These are phyloP conservation scores for Mycosphaerella sp. DNA, from an alignment of 2,329 filamentous ascomycete genomes.

Conservation along the genomic window DNA sequence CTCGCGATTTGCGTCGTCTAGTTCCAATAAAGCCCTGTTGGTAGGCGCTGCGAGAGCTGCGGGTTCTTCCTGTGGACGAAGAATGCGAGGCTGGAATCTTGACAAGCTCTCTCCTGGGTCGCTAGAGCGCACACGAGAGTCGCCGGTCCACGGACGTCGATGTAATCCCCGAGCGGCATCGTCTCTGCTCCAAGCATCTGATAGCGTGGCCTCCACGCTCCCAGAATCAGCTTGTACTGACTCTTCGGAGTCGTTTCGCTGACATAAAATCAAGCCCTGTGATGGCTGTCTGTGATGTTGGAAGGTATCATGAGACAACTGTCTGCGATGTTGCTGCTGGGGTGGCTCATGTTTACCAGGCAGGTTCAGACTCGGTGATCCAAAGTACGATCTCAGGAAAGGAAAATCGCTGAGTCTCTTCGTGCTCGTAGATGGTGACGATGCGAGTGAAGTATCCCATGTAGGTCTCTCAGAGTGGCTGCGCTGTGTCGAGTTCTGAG, in stretches of 20 bases:
- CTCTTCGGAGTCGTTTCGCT: neutral
- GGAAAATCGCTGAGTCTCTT: slow-evolving; percentile 1
- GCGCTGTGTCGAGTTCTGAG: neutral
- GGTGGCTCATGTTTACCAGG: neutral
- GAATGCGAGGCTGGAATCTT: no score
- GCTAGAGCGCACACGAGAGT: slow-evolving; percentile 1
- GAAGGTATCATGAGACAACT: no score
- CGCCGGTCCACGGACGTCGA: slow-evolving; percentile 11
- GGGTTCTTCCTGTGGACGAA: no score
- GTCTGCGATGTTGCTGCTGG: no score
- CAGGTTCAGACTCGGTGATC: slow-evolving; percentile 1
- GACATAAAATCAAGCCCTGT: no score
- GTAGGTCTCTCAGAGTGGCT: slow-evolving; percentile 2
- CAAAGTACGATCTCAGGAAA: neutral
- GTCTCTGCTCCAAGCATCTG: slow-evolving; percentile 7
- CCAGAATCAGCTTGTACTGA: neutral
- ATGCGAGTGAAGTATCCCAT: slow-evolving; percentile 4
- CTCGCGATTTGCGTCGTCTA: neutral
- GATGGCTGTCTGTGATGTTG: no score
- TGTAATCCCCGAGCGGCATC: slow-evolving; percentile 14
- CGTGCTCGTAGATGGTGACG: slow-evolving; percentile 4
- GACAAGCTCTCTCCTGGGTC: no score
- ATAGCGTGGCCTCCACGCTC: neutral
- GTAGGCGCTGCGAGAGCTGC: no score
- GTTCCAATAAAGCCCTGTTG: no score